These are phyloP conservation scores for Trametes coccinea DNA, from an alignment of 768 basidiomycete genomes.

Conservation along the genomic window DNA sequence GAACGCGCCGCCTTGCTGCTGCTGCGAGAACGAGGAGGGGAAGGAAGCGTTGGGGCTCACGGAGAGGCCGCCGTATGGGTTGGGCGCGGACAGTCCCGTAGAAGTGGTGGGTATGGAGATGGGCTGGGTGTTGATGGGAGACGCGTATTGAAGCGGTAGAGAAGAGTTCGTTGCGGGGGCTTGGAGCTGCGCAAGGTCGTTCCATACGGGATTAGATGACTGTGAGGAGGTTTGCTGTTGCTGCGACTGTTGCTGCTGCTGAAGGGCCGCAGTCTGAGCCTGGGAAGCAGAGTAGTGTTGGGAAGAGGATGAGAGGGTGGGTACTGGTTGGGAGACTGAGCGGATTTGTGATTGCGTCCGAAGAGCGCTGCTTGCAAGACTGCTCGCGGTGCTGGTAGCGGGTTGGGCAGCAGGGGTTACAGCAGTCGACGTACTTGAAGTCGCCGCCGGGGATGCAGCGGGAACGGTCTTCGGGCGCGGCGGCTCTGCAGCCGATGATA, in stretches of 20 bases:
- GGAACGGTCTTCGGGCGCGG: conserved; percentile 29
- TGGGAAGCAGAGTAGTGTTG: background rate
- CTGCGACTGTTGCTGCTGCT: background rate
- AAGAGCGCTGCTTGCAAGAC: background rate
- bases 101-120: conserved; percentile 7
- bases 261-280: background rate
- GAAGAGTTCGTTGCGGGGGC: conserved; percentile 24
- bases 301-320: conserved; percentile 12
- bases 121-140: conserved; percentile 20
- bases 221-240: conserved; percentile 10
- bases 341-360: conserved; percentile 25
- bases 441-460: conserved; percentile 11
- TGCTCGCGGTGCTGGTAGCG: conserved; percentile 3
- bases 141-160: conserved; percentile 28
- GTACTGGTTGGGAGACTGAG: conserved; percentile 39
- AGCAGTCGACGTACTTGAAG: conserved; percentile 1
- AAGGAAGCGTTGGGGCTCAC: conserved; percentile 25
- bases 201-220: conserved; percentile 22
- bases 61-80: conserved; percentile 25
- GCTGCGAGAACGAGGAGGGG: conserved; percentile 23
- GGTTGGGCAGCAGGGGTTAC: background rate
- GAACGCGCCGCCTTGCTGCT: conserved; percentile 18
- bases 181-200: conserved; percentile 29
- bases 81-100: conserved; percentile 15
- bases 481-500: conserved; percentile 13